Percentiles rank a stretch among this genome's conserved stretches.
Evolutionary conservation across 306 rosid species (phyloP).

Genomic region (Geum urbanum): DNA sequence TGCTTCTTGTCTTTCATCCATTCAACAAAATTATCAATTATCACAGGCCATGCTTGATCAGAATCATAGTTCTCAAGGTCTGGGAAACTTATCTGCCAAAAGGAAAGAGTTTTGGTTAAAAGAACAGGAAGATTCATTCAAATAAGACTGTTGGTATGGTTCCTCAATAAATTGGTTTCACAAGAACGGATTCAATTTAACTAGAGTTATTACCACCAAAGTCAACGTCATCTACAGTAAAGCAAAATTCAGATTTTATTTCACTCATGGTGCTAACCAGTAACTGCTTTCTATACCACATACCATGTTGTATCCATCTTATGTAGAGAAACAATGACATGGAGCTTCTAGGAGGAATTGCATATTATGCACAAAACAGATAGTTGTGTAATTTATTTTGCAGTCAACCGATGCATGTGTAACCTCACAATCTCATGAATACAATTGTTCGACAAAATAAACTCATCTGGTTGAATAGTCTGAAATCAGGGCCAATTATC

Average conservation of each 20-base stretch:
- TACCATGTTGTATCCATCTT: background rate
- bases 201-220: background rate
- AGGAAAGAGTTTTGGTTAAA: background rate
- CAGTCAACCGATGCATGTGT: background rate
- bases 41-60: slow-evolving; percentile 63
- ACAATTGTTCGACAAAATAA: background rate
- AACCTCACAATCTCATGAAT: background rate
- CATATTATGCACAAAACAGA: background rate
- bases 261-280: background rate
- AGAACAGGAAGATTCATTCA: background rate
- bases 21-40: slow-evolving; percentile 63
- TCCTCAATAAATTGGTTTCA: background rate
- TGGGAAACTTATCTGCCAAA: slow-evolving; percentile 47
- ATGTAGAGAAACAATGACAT: background rate
- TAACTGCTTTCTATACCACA: background rate
- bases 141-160: background rate
- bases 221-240: background rate
- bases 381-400: background rate
- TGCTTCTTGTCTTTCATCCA: slow-evolving; percentile 46
- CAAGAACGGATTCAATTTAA: background rate
- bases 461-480: background rate
- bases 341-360: background rate
- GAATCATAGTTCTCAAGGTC: slow-evolving; percentile 52
- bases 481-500: background rate
- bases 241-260: background rate